Evolutionary conservation across 2,329 filamentous ascomycete genomes (phyloP).

Genomic region (Colletotrichum liaoningense): DNA sequence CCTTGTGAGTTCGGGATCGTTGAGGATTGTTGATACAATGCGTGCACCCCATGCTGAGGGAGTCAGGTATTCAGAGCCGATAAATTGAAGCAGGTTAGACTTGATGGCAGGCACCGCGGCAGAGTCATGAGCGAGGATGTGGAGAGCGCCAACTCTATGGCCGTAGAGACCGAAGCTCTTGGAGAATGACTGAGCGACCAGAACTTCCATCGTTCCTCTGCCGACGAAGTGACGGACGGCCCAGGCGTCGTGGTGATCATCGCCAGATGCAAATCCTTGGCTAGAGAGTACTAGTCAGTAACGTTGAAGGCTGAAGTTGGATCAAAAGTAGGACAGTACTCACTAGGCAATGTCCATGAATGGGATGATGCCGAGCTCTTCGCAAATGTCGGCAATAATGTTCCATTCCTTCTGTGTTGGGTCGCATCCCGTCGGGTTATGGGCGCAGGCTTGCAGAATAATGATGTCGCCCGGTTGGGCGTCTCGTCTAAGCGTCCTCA

Average conservation of each 20-base stretch:
- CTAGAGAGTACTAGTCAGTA: not conserved
- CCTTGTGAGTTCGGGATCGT: not conserved
- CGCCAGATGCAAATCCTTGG: conserved; percentile 48
- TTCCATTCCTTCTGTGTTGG: conserved; percentile 44
- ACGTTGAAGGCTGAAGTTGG: not conserved
- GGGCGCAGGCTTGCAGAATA: conserved; percentile 46
- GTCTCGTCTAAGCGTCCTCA: conserved; percentile 35
- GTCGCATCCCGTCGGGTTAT: conserved; percentile 49
- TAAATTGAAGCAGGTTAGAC: not conserved
- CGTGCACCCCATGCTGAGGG: conserved; percentile 43
- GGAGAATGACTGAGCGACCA: conserved; percentile 43
- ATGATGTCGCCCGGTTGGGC: conserved; percentile 42
- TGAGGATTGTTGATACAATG: conserved; percentile 39
- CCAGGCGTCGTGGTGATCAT: conserved; percentile 44
- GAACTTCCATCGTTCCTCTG: conserved; percentile 37
- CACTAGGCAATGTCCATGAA: conserved; percentile 47
- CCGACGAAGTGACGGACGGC: conserved; percentile 43
- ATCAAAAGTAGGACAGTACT: not conserved
- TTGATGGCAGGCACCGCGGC: not conserved
- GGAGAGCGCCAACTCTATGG: conserved; percentile 40
- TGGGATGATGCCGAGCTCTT: conserved; percentile 42
- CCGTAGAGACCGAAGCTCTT: conserved; percentile 47
- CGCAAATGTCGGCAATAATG: conserved; percentile 41
- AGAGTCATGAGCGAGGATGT: not conserved
- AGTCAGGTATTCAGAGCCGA: conserved; percentile 38